These are phyloP conservation scores for Paramecium octaurelia DNA, from an alignment of 73 alveolate species.

Conservation along the genomic window DNA sequence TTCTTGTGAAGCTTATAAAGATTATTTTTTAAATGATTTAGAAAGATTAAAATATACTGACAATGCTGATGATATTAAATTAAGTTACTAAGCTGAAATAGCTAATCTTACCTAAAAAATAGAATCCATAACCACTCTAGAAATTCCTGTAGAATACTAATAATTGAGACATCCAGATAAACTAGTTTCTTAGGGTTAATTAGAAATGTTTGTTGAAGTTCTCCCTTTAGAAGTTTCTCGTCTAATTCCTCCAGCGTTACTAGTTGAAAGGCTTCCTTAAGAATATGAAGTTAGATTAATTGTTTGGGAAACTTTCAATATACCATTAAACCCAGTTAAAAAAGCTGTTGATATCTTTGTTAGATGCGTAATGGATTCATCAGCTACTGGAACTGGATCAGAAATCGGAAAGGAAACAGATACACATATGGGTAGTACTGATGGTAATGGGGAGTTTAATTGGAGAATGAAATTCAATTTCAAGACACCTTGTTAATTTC, in stretches of 20 bases:
- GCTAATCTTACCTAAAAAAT: background rate
- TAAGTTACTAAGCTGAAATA: slow-evolving; percentile 30
- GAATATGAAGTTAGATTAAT: slow-evolving; percentile 93
- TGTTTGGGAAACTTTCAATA: slow-evolving; percentile 93
- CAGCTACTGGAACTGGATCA: slow-evolving; percentile 82
- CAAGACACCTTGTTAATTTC: slow-evolving; percentile 87
- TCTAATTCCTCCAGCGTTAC: slow-evolving; percentile 72
- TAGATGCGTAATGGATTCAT: slow-evolving; percentile 86
- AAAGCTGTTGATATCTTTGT: slow-evolving; percentile 85
- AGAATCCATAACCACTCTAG: slow-evolving; percentile 50
- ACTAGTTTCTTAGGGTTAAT: slow-evolving; percentile 85
- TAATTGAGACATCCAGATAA: slow-evolving; percentile 77
- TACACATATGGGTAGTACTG: slow-evolving; percentile 87
- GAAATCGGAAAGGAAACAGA: slow-evolving; percentile 86
- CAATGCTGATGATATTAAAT: slow-evolving; percentile 36
- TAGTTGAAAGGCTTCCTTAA: slow-evolving; percentile 77
- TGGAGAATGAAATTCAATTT: slow-evolving; percentile 70
- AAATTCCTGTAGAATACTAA: slow-evolving; percentile 88
- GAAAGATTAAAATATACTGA: slow-evolving; percentile 48
- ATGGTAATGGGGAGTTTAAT: slow-evolving; percentile 94
- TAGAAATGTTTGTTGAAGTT: slow-evolving; percentile 92
- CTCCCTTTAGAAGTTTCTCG: slow-evolving; percentile 82
- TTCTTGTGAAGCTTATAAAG: slow-evolving; percentile 56
- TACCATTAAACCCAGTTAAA: slow-evolving; percentile 85
- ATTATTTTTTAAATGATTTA: slow-evolving; percentile 30